Percentiles rank a stretch among this genome's conserved stretches.
phyloP scores from a whole-genome alignment of 352 stramenopile genomes.

The Phytopythium oedochilum region DNA sequence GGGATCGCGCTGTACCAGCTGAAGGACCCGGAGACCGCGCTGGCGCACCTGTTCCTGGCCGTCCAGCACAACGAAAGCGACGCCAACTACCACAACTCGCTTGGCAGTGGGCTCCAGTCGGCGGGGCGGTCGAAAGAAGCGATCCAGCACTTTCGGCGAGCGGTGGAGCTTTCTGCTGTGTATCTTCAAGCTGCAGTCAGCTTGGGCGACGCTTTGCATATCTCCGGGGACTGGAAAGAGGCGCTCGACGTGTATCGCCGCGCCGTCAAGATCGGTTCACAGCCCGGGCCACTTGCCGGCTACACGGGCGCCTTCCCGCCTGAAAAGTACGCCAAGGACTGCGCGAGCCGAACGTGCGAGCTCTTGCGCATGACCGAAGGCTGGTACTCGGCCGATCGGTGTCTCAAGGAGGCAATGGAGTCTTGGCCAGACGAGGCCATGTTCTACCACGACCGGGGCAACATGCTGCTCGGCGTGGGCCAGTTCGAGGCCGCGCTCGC shows the following conservation, averaged over 20 bases:
- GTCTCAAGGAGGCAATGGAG: conserved; percentile 38
- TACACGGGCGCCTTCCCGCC: not conserved
- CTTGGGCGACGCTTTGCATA: conserved; percentile 43
- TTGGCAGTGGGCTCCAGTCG: conserved; percentile 44
- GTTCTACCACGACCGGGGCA: conserved; percentile 59
- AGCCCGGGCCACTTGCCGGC: not conserved
- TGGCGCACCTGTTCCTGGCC: conserved; percentile 34
- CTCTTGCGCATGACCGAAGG: conserved; percentile 45
- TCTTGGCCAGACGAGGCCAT: conserved; percentile 45
- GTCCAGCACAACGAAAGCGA: conserved; percentile 39
- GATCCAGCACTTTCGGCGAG: conserved; percentile 36
- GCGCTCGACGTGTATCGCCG: conserved; percentile 49
- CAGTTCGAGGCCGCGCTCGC: conserved; percentile 54
- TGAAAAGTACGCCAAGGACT: conserved; percentile 24
- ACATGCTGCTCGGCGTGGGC: conserved; percentile 40
- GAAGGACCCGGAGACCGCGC: conserved; percentile 18
- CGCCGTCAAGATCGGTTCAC: conserved; percentile 20
- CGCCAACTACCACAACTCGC: conserved; percentile 44
- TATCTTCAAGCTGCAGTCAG: conserved; percentile 39
- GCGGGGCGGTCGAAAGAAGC: conserved; percentile 36
- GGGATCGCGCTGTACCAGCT: conserved; percentile 46
- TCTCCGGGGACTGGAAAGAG: conserved; percentile 46
- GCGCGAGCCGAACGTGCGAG: conserved; percentile 40
- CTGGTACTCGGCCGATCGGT: conserved; percentile 41
- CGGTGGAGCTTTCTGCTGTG: conserved; percentile 44